Conservation (phyloP, 2,329 filamentous ascomycete genomes). For the Arthrobotrys sphaeroides region DNA sequence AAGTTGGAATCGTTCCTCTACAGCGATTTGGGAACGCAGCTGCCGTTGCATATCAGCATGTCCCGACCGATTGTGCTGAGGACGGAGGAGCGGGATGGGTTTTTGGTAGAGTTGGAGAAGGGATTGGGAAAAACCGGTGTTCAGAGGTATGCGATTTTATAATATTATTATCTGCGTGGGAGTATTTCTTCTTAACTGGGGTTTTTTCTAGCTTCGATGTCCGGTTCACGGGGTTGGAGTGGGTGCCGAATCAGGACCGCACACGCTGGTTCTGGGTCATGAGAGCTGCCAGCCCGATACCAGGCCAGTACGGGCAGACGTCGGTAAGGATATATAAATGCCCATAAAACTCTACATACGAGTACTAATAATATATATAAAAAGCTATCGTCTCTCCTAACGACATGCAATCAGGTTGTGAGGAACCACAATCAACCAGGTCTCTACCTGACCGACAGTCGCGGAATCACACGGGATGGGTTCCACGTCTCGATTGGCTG, state of each 20-base stretch:
- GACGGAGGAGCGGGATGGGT: slow-evolving; percentile 76
- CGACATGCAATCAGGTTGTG: slow-evolving; percentile 73
- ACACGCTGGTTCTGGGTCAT: slow-evolving; percentile 87
- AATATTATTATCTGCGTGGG: slow-evolving; percentile 62
- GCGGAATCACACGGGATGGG: slow-evolving; percentile 60
- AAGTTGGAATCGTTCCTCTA: slow-evolving; percentile 74
- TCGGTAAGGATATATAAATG: slow-evolving; percentile 60
- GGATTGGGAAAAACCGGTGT: slow-evolving; percentile 63
- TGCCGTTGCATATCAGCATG: slow-evolving; percentile 89
- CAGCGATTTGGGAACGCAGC: slow-evolving; percentile 78
- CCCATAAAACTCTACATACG: slow-evolving; percentile 56
- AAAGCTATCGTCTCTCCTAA: slow-evolving; percentile 72
- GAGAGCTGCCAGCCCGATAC: slow-evolving; percentile 63
- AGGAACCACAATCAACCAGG: slow-evolving; percentile 71
- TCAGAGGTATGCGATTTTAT: slow-evolving; percentile 63
- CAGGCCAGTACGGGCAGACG: slow-evolving; percentile 56
- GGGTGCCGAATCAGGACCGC: slow-evolving; percentile 73
- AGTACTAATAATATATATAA: slow-evolving; percentile 58
- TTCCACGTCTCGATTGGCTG: slow-evolving; percentile 94
- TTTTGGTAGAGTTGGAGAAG: slow-evolving; percentile 68
- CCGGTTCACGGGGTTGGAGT: slow-evolving; percentile 66
- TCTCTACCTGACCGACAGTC: slow-evolving; percentile 68
- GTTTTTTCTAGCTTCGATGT: slow-evolving; percentile 65
- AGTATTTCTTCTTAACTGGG: slow-evolving; percentile 40
- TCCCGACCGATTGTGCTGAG: slow-evolving; percentile 80